phyloP scores from a whole-genome alignment of 2,329 filamentous ascomycete species.

The Aspergillus thermomutatus region DNA sequence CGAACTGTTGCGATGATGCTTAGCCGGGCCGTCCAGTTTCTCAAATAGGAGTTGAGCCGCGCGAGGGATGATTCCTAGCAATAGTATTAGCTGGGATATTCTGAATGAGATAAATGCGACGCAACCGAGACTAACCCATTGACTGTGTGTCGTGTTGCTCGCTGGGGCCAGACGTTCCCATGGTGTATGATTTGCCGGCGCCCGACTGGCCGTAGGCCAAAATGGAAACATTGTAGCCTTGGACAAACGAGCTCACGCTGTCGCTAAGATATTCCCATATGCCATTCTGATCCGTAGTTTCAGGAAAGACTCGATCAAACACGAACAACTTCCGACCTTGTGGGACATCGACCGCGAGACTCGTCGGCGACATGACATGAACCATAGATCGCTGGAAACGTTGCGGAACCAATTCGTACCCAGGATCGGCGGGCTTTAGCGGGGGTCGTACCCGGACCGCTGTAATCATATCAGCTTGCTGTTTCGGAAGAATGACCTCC shows the following conservation, averaged over 20 bases:
- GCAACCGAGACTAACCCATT: constrained; percentile 64
- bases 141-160: constrained; percentile 68
- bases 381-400: constrained; percentile 92
- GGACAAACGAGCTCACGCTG: constrained; percentile 82
- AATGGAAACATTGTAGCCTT: constrained; percentile 98
- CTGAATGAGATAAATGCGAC: background rate
- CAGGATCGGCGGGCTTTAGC: constrained; percentile 77
- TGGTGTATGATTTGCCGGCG: constrained; percentile 96
- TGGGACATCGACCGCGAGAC: constrained; percentile 80
- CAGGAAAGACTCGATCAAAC: constrained; percentile 89
- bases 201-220: constrained; percentile 97
- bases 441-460: constrained; percentile 91
- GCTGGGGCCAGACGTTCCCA: constrained; percentile 86
- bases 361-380: constrained; percentile 82
- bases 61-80: constrained; percentile 84
- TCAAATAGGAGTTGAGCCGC: constrained; percentile 86
- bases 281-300: constrained; percentile 79
- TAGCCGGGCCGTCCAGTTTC: constrained; percentile 63
- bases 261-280: constrained; percentile 93
- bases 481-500: background rate
- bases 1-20: constrained; percentile 61
- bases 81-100: background rate
- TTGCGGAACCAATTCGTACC: constrained; percentile 91
- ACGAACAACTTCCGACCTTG: constrained; percentile 94
- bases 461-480: constrained; percentile 40